Evolutionary conservation across 768 basidiomycete species (phyloP).

Genomic region (Guyanaporus albipodus): DNA sequence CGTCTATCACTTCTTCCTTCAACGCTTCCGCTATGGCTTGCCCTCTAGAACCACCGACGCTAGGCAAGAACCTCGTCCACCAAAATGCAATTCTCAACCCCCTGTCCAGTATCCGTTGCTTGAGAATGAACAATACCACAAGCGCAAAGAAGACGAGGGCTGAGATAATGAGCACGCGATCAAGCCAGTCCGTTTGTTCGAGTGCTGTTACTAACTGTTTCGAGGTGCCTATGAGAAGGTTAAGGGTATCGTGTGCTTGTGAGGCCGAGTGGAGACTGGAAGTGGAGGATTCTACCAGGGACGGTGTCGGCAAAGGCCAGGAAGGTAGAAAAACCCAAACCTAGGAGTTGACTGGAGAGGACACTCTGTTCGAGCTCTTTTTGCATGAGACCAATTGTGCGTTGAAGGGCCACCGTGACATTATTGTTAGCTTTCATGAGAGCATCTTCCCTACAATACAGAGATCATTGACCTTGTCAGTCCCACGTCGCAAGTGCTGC

Average conservation of each 20-base stretch:
- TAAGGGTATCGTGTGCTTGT: slow-evolving; percentile 70
- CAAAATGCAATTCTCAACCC: slow-evolving; percentile 77
- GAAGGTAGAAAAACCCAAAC: slow-evolving; percentile 35
- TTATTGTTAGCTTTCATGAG: slow-evolving; percentile 87
- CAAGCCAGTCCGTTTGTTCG: slow-evolving; percentile 88
- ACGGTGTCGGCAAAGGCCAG: not conserved
- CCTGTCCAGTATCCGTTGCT: slow-evolving; percentile 80
- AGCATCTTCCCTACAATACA: slow-evolving; percentile 61
- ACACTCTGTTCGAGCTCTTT: slow-evolving; percentile 89
- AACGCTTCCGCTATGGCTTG: not conserved
- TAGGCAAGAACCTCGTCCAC: slow-evolving; percentile 79
- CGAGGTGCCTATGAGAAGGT: slow-evolving; percentile 68
- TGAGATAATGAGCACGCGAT: slow-evolving; percentile 79
- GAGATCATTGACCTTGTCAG: not conserved
- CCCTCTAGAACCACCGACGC: slow-evolving; percentile 1
- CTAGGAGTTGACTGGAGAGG: slow-evolving; percentile 79
- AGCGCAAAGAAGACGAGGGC: slow-evolving; percentile 81
- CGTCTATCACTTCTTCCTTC: slow-evolving; percentile 7
- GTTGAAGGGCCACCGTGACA: slow-evolving; percentile 82
- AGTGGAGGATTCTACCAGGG: slow-evolving; percentile 66
- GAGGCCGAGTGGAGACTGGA: slow-evolving; percentile 71
- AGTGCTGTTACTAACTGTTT: slow-evolving; percentile 83
- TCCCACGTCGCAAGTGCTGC: not conserved
- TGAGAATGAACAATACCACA: slow-evolving; percentile 81
- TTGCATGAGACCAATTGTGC: slow-evolving; percentile 86